phyloP scores from a whole-genome alignment of 2,329 filamentous ascomycete species.

The Clarireedia monteithiana region DNA sequence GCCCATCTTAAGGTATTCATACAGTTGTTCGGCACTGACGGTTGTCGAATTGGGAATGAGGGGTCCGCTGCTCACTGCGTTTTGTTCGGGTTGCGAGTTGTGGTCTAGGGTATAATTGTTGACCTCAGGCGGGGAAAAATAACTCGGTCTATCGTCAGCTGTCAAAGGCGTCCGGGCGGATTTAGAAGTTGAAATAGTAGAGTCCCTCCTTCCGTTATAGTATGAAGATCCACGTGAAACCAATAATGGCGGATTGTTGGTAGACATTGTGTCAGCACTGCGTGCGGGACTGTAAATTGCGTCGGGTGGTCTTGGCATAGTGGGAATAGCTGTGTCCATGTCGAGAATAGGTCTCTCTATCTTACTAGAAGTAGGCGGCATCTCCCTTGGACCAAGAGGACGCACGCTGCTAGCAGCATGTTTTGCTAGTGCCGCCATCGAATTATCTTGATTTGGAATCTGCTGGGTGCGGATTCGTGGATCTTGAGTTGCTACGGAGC shows the following conservation, averaged over 20 bases:
- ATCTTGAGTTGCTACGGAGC: conserved; percentile 38
- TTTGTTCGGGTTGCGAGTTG: background rate
- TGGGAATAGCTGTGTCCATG: conserved; percentile 18
- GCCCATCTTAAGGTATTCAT: conserved; percentile 55
- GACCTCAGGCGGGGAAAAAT: conserved; percentile 16
- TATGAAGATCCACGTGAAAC: conserved; percentile 22
- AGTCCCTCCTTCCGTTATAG: conserved; percentile 16
- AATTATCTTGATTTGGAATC: conserved; percentile 32
- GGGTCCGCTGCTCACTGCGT: background rate
- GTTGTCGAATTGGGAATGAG: conserved; percentile 18
- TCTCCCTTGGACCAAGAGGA: conserved; percentile 24
- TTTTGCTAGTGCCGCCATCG: background rate
- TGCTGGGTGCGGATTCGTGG: conserved; percentile 45
- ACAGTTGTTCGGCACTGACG: conserved; percentile 53
- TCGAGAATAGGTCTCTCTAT: conserved; percentile 17
- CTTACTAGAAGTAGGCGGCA: conserved; percentile 21
- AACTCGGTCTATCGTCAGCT: conserved; percentile 18
- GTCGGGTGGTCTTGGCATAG: conserved; percentile 29
- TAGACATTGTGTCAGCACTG: conserved; percentile 20
- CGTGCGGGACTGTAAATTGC: conserved; percentile 30
- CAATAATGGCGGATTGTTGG: conserved; percentile 21
- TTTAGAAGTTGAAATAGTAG: conserved; percentile 21
- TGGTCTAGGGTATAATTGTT: conserved; percentile 8
- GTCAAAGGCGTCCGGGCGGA: conserved; percentile 17
- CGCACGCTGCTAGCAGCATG: conserved; percentile 10